Evolutionary conservation across 495 filamentous ascomycete species (phyloP), one percentile per base, ranked within the genome.

Genomic region (Penicillium atrosanguineum): DNA sequence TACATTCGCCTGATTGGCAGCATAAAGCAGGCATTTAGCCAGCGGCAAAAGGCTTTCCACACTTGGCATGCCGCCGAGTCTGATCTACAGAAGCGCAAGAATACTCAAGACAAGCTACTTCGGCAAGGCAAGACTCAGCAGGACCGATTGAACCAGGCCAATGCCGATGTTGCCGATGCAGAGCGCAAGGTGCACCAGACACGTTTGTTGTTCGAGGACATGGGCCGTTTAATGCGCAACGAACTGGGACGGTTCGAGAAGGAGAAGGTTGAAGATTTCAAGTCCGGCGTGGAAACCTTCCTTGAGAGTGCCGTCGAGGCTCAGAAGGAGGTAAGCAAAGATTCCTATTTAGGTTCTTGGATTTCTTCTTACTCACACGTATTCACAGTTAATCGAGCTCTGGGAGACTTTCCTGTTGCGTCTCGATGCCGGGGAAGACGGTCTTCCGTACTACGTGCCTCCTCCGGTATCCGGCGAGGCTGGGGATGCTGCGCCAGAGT

Each of bases 251-350:
- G 91, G 25, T 98, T 98, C 62, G 94, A 97, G 75, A 83, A 83
- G 60, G 94, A 98, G 75, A 98, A 98, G 77, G 94, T 98, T 7
- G 94, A 98, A 68, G 94, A 98, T 69, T 98, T 98, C 73, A 98
- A 97, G 76, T 92, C 87, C 54, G 95, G 90, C 0, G 93, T 98
- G 2, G 94, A 98, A 76, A 98, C 94, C 0, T 98, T 93, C 69
- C 75, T 98, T 58, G 94, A 98, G 73, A 89, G 92, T 53, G 89
- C 93, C 7, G 91, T 98, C 4, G 94, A 98, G 74, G 95, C 90
- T 47, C 94, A 98, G 76, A 98, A 98, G 74, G 94, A 98, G 87
- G 94, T 93, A 69, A 44, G 64, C 83, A 71, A 21, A 20, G n/a
- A 19, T 25, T 28, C 7, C 29, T 42, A 25, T 20, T 14, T 3